These are phyloP conservation scores for Dimocarpus longan DNA, from an alignment of 345 rosid genomes.

Conservation along the genomic window DNA sequence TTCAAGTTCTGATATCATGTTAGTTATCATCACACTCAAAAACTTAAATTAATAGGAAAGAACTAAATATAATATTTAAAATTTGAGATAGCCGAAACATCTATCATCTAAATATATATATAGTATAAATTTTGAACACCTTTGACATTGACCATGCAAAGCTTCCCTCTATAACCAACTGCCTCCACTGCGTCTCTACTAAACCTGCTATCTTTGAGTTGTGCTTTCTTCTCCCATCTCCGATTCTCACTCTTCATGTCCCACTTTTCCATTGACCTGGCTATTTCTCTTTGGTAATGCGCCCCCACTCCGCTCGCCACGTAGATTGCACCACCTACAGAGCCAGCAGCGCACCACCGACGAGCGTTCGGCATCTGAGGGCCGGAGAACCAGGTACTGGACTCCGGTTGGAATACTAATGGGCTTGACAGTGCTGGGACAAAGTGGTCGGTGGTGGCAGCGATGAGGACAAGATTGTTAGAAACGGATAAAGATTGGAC, in stretches of 20 bases:
- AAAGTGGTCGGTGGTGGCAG: slow-evolving; percentile 41
- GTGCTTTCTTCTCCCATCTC: slow-evolving; percentile 42
- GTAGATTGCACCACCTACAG: slow-evolving; percentile 38
- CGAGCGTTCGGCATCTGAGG: slow-evolving; percentile 18
- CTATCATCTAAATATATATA: too few relatives aligned
- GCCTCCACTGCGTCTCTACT: slow-evolving; percentile 62
- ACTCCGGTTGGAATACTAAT: slow-evolving; percentile 41
- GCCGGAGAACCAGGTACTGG: slow-evolving; percentile 38
- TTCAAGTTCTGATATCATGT: too few relatives aligned
- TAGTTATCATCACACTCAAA: too few relatives aligned
- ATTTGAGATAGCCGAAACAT: too few relatives aligned
- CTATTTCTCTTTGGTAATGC: slow-evolving; percentile 33
- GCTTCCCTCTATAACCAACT: slow-evolving; percentile 44
- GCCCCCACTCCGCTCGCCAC: slow-evolving; percentile 50
- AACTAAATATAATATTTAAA: too few relatives aligned
- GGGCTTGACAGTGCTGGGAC: slow-evolving; percentile 56
- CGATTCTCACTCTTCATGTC: slow-evolving; percentile 23
- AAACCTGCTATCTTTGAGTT: slow-evolving; percentile 48
- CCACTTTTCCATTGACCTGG: slow-evolving; percentile 50
- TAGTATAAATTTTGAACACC: too few relatives aligned
- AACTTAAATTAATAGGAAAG: too few relatives aligned
- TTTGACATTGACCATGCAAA: too few relatives aligned
- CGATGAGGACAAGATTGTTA: slow-evolving; percentile 41
- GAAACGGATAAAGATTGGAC: slow-evolving; percentile 27
- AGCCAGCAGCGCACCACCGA: slow-evolving; percentile 57